phyloP scores from a whole-genome alignment of 2,329 filamentous ascomycete species.

The Diaporthe sp. region DNA sequence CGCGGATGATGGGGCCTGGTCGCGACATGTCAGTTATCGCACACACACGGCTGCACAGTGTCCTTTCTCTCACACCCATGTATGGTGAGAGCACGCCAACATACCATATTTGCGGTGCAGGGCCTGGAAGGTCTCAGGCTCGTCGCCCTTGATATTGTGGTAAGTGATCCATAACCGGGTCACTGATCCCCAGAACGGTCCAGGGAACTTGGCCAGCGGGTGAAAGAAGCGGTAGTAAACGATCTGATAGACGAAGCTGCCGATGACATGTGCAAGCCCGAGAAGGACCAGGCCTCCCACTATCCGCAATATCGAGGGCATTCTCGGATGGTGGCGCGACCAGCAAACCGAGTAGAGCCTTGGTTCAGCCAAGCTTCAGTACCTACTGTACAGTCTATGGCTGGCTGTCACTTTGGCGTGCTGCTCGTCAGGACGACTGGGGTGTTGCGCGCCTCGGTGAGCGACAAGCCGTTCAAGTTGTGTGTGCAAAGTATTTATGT shows the following conservation, averaged over 20 bases:
- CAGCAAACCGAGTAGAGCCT: neutral
- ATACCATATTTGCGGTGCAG: conserved; percentile 62
- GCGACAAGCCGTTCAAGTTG: neutral
- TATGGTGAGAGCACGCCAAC: neutral
- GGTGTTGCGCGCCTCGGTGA: neutral
- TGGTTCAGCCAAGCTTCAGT: neutral
- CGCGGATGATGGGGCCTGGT: conserved; percentile 65
- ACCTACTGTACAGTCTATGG: neutral
- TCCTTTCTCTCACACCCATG: neutral
- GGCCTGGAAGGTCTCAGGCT: conserved; percentile 57
- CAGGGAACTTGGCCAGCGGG: conserved; percentile 65
- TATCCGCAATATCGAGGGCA: conserved; percentile 19
- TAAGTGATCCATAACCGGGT: conserved; percentile 68
- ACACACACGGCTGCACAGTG: too few species aligned
- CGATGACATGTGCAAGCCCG: conserved; percentile 11
- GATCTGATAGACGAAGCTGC: conserved; percentile 59
- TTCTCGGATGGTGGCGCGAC: neutral
- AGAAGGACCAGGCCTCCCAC: conserved; percentile 17
- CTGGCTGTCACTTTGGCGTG: neutral
- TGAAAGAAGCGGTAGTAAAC: conserved; percentile 67
- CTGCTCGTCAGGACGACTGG: neutral
- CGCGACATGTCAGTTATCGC: neutral
- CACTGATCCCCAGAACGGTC: conserved; percentile 65
- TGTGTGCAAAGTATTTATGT: conserved; percentile 14
- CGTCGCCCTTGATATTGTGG: conserved; percentile 63